These are phyloP conservation scores for Obelidium mucronatum DNA, from an alignment of 192 early-diverging fungal genomes.

Conservation along the genomic window DNA sequence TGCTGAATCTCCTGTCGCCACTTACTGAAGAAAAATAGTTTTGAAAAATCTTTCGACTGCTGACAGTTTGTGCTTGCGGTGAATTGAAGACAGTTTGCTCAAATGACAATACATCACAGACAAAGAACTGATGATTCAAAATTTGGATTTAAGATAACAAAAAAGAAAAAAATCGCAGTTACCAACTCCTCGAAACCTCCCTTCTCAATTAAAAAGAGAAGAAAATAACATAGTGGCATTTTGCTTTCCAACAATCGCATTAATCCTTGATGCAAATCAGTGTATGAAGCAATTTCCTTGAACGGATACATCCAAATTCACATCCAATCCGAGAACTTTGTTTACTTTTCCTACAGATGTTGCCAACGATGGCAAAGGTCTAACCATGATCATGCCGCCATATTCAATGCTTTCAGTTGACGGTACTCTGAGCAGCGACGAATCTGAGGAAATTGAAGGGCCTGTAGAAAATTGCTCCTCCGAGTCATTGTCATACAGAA, in stretches of 20 bases:
- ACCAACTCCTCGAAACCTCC: conserved; percentile 32
- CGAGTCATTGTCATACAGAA: too few relatives aligned
- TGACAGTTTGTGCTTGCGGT: neutral
- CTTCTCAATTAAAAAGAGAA: conserved; percentile 24
- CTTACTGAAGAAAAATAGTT: conserved; percentile 16
- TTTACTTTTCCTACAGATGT: conserved; percentile 17
- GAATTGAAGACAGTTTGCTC: conserved; percentile 37
- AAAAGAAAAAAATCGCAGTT: neutral
- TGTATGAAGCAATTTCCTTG: conserved; percentile 24
- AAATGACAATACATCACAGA: conserved; percentile 32
- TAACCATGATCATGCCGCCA: neutral
- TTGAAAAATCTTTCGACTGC: conserved; percentile 10
- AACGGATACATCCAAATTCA: conserved; percentile 16
- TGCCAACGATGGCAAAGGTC: neutral
- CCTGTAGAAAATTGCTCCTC: too few relatives aligned
- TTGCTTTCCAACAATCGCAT: conserved; percentile 23
- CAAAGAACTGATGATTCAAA: conserved; percentile 39
- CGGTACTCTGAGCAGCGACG: conserved; percentile 6
- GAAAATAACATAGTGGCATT: conserved; percentile 39
- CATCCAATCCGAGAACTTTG: conserved; percentile 20
- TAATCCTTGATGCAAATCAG: conserved; percentile 15
- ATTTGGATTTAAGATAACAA: neutral
- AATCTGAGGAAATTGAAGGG: neutral
- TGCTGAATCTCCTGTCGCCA: too few relatives aligned
- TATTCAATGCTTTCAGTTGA: neutral